phyloP scores from a whole-genome alignment of 306 rosid species.

The Clitoria ternatea region DNA sequence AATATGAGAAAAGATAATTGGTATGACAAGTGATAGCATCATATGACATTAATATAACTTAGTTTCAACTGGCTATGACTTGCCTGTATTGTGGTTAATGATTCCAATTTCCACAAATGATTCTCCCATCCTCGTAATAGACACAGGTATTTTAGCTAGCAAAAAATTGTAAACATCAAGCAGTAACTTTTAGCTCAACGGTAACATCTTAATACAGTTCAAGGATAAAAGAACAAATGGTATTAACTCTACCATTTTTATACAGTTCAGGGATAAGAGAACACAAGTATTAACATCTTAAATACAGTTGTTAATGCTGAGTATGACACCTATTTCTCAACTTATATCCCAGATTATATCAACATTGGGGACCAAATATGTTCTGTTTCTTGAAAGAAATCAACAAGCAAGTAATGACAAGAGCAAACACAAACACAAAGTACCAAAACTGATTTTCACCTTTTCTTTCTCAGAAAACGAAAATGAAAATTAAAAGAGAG shows the following conservation, averaged over 20 bases:
- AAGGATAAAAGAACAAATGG: background rate
- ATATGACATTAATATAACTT: background rate
- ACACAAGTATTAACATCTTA: too few relatives aligned
- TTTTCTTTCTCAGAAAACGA: too few relatives aligned
- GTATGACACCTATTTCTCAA: background rate
- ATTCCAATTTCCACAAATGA: background rate
- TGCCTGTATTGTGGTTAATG: constrained; percentile 10
- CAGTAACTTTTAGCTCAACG: background rate
- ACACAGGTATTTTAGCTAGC: background rate
- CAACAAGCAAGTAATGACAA: constrained; percentile 27
- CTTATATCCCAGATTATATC: background rate
- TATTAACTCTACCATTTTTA: background rate
- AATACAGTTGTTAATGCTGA: background rate
- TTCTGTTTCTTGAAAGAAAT: constrained; percentile 21
- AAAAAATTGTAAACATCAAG: constrained; percentile 13
- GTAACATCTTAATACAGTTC: constrained; percentile 1
- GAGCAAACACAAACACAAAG: too few relatives aligned
- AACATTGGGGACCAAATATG: constrained; percentile 2
- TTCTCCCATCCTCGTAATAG: background rate
- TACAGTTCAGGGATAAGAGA: too few relatives aligned
- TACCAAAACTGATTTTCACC: too few relatives aligned
- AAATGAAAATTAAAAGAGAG: too few relatives aligned
- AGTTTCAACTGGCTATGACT: background rate
- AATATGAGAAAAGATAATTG: background rate
- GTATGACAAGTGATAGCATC: background rate